phyloP scores from a whole-genome alignment of 257 asterid genomes.

The Fraxinus cuspidata region DNA sequence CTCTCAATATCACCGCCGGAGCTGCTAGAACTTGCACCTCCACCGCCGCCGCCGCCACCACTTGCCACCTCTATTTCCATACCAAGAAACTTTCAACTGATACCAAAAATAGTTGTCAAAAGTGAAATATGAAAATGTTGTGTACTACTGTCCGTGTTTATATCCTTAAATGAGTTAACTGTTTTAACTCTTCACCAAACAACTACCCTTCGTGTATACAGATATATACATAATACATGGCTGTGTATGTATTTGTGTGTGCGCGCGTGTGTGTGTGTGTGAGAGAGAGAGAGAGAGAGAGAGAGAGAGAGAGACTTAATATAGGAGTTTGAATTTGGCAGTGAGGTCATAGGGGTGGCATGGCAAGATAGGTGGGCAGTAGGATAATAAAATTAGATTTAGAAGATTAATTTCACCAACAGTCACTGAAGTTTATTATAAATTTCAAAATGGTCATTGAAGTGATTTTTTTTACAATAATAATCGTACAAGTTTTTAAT shows the following conservation, averaged over 20 bases:
- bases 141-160: neutral
- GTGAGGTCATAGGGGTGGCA: constrained; percentile 20
- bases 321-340: neutral
- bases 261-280: neutral
- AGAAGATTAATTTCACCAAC: neutral
- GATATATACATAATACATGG: neutral
- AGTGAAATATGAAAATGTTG: constrained; percentile 2
- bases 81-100: neutral
- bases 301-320: neutral
- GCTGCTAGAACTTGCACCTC: constrained; percentile 11
- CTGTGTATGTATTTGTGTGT: neutral
- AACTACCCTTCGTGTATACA: neutral
- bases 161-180: neutral
- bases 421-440: neutral
- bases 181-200: neutral
- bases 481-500: no score
- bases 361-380: constrained; percentile 24
- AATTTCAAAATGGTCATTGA: no score
- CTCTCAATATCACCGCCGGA: constrained; percentile 38
- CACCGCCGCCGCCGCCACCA: constrained; percentile 27
- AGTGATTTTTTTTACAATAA: no score
- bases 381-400: constrained; percentile 19
- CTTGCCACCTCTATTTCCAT: constrained; percentile 58
- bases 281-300: neutral
- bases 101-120: neutral